Conservation (phyloP, 2,329 filamentous ascomycete genomes). For the Blastomyces silverae region DNA sequence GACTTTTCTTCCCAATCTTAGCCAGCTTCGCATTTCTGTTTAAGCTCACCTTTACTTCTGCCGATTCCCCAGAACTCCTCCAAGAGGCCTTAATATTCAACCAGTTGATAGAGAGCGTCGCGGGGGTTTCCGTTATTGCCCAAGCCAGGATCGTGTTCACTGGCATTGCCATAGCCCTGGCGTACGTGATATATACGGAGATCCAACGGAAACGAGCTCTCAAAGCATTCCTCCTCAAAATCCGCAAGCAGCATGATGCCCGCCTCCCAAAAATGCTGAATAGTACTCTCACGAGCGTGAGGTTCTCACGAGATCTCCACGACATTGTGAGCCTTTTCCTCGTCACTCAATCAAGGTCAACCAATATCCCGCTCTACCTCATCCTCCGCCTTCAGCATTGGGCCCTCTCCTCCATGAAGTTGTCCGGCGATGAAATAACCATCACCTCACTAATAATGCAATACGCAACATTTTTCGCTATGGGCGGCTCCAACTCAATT, state of each 20-base stretch:
- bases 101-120: conserved; percentile 34
- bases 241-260: neutral
- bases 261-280: neutral
- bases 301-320: conserved; percentile 46
- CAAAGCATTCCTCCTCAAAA: conserved; percentile 6
- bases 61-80: conserved; percentile 81
- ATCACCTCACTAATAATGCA: conserved; percentile 69
- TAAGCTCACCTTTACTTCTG: conserved; percentile 80
- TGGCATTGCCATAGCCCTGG: conserved; percentile 35
- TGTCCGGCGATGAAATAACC: conserved; percentile 53
- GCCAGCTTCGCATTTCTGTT: conserved; percentile 63
- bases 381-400: conserved; percentile 61
- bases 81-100: conserved; percentile 30
- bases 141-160: conserved; percentile 49
- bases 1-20: conserved; percentile 18
- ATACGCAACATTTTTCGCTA: conserved; percentile 78
- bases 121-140: conserved; percentile 41
- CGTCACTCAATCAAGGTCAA: conserved; percentile 75
- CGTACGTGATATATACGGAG: conserved; percentile 24
- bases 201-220: conserved; percentile 13
- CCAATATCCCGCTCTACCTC: conserved; percentile 79
- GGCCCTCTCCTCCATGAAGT: conserved; percentile 40
- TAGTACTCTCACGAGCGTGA: conserved; percentile 12
- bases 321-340: conserved; percentile 70
- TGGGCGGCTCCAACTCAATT: conserved; percentile 88